Conservation (phyloP, 495 filamentous ascomycete genomes). For the Staphylotrichum longicolle region DNA sequence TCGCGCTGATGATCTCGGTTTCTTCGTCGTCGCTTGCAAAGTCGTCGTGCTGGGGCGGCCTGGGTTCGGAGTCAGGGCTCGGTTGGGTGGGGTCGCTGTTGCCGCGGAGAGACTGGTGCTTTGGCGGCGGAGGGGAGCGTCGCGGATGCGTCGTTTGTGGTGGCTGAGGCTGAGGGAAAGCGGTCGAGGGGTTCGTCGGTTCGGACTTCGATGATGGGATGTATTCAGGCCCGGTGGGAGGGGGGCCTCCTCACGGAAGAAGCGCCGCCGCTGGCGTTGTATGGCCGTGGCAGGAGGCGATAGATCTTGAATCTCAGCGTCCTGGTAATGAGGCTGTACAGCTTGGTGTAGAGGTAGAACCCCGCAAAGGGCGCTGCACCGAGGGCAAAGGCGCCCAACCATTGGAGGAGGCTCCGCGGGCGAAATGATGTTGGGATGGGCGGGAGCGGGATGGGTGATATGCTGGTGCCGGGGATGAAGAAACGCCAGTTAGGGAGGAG, state of each 20-base stretch:
- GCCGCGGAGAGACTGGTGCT: slow-evolving; percentile 27
- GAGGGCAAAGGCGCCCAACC: slow-evolving; percentile 33
- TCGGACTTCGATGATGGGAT: slow-evolving; percentile 2
- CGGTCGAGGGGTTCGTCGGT: not conserved
- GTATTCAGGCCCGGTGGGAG: not conserved
- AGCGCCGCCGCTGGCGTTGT: slow-evolving; percentile 18
- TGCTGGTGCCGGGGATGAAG: slow-evolving; percentile 49
- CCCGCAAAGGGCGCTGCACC: slow-evolving; percentile 38
- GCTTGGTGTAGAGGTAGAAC: slow-evolving; percentile 30
- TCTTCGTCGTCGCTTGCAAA: slow-evolving; percentile 53
- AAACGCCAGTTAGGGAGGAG: slow-evolving; percentile 44
- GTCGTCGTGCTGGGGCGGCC: slow-evolving; percentile 21
- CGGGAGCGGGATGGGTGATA: slow-evolving; percentile 47
- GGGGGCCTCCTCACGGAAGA: not conserved
- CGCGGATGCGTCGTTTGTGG: not conserved
- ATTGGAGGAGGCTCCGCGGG: slow-evolving; percentile 26
- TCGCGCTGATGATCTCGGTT: slow-evolving; percentile 46
- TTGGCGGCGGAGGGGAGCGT: slow-evolving; percentile 31
- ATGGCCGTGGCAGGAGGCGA: slow-evolving; percentile 20
- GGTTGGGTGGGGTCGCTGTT: not conserved
- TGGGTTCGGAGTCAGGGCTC: not conserved
- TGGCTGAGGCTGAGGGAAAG: not conserved
- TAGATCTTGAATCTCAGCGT: slow-evolving; percentile 22
- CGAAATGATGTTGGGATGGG: slow-evolving; percentile 31
- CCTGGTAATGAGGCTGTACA: slow-evolving; percentile 14